phyloP scores from a whole-genome alignment of 257 asterid species.

The Fraxinus excelsior region DNA sequence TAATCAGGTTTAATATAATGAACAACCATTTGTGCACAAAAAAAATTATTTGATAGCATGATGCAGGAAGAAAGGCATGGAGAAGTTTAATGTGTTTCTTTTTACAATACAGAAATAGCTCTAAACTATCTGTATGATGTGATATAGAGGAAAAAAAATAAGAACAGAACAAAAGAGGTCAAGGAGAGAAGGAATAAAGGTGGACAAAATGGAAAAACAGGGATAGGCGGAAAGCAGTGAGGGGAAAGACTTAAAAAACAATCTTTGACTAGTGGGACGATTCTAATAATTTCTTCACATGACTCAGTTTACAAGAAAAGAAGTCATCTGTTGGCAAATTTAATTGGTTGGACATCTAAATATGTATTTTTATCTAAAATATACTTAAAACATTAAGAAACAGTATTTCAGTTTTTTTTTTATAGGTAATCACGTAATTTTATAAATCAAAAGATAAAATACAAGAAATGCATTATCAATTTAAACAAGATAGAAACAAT shows the following conservation, averaged over 20 bases:
- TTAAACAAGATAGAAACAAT: no score
- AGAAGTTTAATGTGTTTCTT: constrained; percentile 7
- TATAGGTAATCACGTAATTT: no score
- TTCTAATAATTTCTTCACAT: neutral
- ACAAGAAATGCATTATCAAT: no score
- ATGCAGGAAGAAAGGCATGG: constrained; percentile 10
- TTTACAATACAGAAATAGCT: neutral
- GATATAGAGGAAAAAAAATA: neutral
- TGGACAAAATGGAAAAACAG: neutral
- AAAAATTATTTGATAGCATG: neutral
- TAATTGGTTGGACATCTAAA: no score
- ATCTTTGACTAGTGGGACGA: neutral
- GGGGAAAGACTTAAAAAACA: neutral
- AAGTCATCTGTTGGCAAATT: no score
- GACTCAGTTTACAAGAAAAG: neutral
- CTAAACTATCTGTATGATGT: neutral
- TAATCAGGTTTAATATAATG: neutral
- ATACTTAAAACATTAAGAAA: no score
- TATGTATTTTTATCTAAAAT: no score
- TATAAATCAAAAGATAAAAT: no score
- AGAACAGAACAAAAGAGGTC: constrained; percentile 1
- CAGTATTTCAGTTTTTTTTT: no score
- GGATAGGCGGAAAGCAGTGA: neutral
- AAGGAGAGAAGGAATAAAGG: neutral
- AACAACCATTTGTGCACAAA: neutral